These are phyloP conservation scores for Suillus weaverae DNA, from an alignment of 768 basidiomycete species.

Conservation along the genomic window DNA sequence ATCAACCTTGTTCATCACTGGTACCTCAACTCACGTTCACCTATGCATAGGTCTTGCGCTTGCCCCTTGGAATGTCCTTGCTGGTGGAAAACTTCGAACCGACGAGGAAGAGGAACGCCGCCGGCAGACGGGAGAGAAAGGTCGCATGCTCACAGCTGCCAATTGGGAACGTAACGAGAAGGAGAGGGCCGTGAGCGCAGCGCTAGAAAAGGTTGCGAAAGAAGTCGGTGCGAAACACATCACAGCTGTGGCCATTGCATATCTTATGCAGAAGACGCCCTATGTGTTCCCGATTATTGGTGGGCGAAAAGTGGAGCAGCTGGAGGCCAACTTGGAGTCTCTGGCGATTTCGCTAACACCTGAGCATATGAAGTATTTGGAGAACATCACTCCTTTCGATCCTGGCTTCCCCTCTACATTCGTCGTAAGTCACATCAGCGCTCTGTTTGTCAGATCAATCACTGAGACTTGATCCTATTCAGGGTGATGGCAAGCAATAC, in stretches of 20 bases:
- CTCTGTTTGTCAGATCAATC: neutral
- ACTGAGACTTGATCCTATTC: slow-evolving; percentile 1
- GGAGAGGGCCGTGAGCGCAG: slow-evolving; percentile 37
- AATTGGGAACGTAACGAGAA: slow-evolving; percentile 39
- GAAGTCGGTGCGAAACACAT: slow-evolving; percentile 38
- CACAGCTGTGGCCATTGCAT: slow-evolving; percentile 48
- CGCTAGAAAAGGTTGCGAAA: slow-evolving; percentile 40
- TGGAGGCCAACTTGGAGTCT: slow-evolving; percentile 49
- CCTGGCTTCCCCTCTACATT: slow-evolving; percentile 40
- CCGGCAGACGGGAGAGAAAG: slow-evolving; percentile 24
- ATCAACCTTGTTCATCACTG: slow-evolving; percentile 32
- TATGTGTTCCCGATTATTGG: slow-evolving; percentile 53
- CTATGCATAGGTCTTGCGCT: slow-evolving; percentile 31
- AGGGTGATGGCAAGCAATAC: slow-evolving; percentile 31
- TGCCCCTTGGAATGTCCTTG: slow-evolving; percentile 46
- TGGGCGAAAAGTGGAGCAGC: slow-evolving; percentile 50
- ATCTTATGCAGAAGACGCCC: slow-evolving; percentile 46
- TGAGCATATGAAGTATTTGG: slow-evolving; percentile 46
- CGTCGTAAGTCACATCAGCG: slow-evolving; percentile 25
- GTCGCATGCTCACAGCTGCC: slow-evolving; percentile 14
- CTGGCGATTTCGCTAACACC: slow-evolving; percentile 44
- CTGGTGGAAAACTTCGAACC: slow-evolving; percentile 23
- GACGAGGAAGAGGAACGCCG: slow-evolving; percentile 29
- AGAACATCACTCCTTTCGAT: slow-evolving; percentile 43
- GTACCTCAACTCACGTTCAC: slow-evolving; percentile 16